phyloP scores from a whole-genome alignment of 306 rosid species.

The Prunus campanulata region DNA sequence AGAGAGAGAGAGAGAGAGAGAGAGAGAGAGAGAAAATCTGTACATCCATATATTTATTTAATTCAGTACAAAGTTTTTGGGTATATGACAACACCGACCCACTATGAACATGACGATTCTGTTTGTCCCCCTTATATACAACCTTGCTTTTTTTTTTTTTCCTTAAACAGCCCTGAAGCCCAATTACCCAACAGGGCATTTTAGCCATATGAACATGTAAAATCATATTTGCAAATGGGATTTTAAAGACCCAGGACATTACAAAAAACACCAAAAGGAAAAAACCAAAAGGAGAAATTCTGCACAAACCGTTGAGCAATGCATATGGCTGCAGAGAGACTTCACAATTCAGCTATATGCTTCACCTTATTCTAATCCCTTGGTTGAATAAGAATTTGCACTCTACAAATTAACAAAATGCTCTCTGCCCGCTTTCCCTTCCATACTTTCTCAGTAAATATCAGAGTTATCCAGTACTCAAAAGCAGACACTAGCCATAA shows the following conservation, averaged over 20 bases:
- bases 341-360: slow-evolving; percentile 49
- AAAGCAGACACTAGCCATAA: slow-evolving; percentile 21
- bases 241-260: slow-evolving; percentile 31
- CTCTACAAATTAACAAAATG: slow-evolving; percentile 55
- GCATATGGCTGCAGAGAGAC: slow-evolving; percentile 53
- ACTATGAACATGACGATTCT: slow-evolving; percentile 26
- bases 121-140: slow-evolving; percentile 44
- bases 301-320: slow-evolving; percentile 44
- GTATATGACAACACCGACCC: slow-evolving; percentile 3
- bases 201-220: slow-evolving; percentile 36
- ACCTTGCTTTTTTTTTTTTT: background rate
- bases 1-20: background rate
- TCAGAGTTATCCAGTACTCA: slow-evolving; percentile 27
- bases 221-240: slow-evolving; percentile 37
- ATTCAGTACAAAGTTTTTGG: slow-evolving; percentile 4
- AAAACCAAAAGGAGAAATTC: slow-evolving; percentile 40
- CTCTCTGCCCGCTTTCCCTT: slow-evolving; percentile 43
- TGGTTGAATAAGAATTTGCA: slow-evolving; percentile 46
- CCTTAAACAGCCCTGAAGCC: slow-evolving; percentile 23
- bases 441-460: slow-evolving; percentile 30
- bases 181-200: slow-evolving; percentile 10
- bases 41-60: slow-evolving; percentile 27
- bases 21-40: slow-evolving; percentile 6
- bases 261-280: slow-evolving; percentile 12
- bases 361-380: slow-evolving; percentile 56